Base-by-base conservation (phyloP, 352 stramenopile species). In the Pythium sp. region DNA sequence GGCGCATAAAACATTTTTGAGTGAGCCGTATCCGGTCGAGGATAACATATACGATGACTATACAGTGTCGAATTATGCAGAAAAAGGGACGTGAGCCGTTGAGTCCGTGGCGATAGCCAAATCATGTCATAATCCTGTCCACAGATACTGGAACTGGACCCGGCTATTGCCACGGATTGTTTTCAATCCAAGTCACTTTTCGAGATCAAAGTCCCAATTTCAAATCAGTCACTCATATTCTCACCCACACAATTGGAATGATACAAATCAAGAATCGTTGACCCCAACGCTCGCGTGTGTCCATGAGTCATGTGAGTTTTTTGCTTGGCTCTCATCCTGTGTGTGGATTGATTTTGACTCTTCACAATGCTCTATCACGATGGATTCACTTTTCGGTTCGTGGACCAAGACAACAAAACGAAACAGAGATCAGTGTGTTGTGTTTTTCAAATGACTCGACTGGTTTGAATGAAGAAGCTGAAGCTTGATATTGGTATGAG, bases 91-190 rank as follows among this genome's bases (percentile, higher is more conserved):
- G 28, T 7, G 18, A 46, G 4, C 9, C 32, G n/a, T 36, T 43
- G 15, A 43, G 28, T 14, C 30, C 28, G 54, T 60, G 54, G 18
- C 54, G 30, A 59, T 59, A 59, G 54, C 54, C 56, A 61, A 61
- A 61, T 61, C 56, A 61, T 61, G 32, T 49, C 8, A 0, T 5
- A 2, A 0, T n/a, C 9, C 14, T 5, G 8, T 49, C n/a, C 18
- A 22, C 18, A 49, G 14, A 49, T 18, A 1, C 1, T 8, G n/a
- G 15, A 49, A 49, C 2, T 5, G 14, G n/a, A 22, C 22, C 2
- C 1, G 41, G 15, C 41, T 49, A 22, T 3, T 22, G 41, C 41
- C 41, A 49, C 41, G 15, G 41, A 22, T 5, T 49, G n/a, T 15
- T n/a, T 49, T 0, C n/a, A 15, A 49, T 49, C 15, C n/a, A 43